Evolutionary conservation across 352 stramenopile genomes (phyloP).

Genomic region (Halophytophthora polymorphica): DNA sequence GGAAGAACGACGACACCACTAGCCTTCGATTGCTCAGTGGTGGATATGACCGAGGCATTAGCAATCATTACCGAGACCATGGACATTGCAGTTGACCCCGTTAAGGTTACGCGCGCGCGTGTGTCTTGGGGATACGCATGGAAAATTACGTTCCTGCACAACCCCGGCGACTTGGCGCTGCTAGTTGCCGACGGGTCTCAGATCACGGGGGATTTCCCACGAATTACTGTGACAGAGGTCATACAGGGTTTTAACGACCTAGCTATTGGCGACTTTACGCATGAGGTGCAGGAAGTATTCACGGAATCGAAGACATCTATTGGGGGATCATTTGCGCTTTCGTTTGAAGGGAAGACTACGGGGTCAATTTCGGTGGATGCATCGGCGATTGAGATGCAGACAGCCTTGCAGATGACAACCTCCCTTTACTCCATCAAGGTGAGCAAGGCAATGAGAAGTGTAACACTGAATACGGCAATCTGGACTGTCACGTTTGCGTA

Average conservation of each 20-base stretch:
- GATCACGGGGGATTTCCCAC: conserved; percentile 87
- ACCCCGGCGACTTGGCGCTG: conserved; percentile 83
- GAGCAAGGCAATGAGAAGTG: conserved; percentile 35
- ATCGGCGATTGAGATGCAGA: conserved; percentile 85
- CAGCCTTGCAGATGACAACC: conserved; percentile 60
- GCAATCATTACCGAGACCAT: conserved; percentile 73
- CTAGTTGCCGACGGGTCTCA: conserved; percentile 80
- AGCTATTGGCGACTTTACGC: conserved; percentile 90
- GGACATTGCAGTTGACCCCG: conserved; percentile 68
- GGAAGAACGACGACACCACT: conserved; percentile 66
- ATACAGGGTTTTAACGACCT: conserved; percentile 82
- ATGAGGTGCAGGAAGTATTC: conserved; percentile 92
- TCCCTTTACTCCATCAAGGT: conserved; percentile 87
- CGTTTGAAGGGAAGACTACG: conserved; percentile 88
- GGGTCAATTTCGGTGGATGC: conserved; percentile 66
- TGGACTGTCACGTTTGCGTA: conserved; percentile 96
- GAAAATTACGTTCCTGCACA: conserved; percentile 90
- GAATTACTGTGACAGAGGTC: conserved; percentile 79
- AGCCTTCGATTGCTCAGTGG: conserved; percentile 61
- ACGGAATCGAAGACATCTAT: conserved; percentile 57
- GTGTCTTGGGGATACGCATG: conserved; percentile 89
- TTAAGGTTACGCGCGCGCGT: conserved; percentile 58
- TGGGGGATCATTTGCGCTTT: conserved; percentile 83
- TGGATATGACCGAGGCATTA: conserved; percentile 74
- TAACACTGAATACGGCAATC: conserved; percentile 53